A percentile compares a stretch with the other conserved stretches of the same genome.
These are phyloP conservation scores for Ceratocystis diversiconidia DNA, from an alignment of 2,329 filamentous ascomycete genomes.

Conservation along the genomic window DNA sequence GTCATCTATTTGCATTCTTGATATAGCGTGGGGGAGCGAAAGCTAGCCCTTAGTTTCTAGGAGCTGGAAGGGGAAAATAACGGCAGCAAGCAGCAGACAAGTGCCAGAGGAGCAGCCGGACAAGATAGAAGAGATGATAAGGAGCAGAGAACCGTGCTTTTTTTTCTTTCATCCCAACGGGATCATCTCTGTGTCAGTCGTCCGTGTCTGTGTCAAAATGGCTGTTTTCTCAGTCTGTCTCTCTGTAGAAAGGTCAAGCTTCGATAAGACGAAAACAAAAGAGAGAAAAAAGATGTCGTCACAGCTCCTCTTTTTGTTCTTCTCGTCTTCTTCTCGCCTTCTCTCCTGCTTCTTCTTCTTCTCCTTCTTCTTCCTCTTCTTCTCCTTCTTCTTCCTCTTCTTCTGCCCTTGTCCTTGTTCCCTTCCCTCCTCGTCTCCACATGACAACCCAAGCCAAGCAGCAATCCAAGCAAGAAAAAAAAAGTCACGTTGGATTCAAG, in stretches of 20 bases:
- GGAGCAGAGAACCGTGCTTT: background rate
- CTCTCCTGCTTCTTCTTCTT: background rate
- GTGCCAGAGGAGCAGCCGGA: background rate
- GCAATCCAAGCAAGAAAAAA: background rate
- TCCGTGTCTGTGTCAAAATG: background rate
- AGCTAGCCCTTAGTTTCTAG: too few species aligned
- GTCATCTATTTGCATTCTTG: too few species aligned
- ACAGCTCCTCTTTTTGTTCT: background rate
- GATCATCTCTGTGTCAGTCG: background rate
- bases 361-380: background rate
- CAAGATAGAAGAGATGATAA: background rate
- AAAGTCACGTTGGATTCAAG: background rate
- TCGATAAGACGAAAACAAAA: background rate
- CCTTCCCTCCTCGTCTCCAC: background rate
- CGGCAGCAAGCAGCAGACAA: background rate
- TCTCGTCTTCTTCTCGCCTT: background rate
- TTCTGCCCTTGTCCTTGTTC: background rate
- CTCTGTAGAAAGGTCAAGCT: background rate
- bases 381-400: background rate
- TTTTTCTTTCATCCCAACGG: background rate
- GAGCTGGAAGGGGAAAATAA: background rate
- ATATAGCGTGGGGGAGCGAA: too few species aligned
- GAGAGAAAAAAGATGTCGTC: background rate
- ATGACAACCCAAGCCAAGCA: background rate
- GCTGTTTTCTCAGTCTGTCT: background rate